phyloP scores from a whole-genome alignment of 2,329 filamentous ascomycete species.

The Verticillium klebahnii region DNA sequence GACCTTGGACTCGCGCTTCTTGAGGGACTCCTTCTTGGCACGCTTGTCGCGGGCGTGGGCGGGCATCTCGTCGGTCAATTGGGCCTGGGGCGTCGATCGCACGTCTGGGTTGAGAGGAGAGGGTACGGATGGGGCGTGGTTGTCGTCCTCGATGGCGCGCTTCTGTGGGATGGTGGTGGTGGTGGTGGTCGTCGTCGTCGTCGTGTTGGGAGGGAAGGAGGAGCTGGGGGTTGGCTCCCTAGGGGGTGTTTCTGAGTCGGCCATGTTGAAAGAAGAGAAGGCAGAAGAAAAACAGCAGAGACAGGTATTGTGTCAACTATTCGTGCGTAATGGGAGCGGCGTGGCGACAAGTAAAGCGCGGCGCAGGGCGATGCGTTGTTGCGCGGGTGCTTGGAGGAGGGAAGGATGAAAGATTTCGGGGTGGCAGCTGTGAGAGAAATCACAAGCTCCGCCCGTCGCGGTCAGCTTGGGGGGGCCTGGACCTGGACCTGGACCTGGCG shows the following conservation, averaged over 20 bases:
- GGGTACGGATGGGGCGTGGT: constrained; percentile 66
- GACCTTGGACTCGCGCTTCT: constrained; percentile 63
- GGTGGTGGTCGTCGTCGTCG: neutral
- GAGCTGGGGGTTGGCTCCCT: constrained; percentile 28
- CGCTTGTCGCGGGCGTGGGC: constrained; percentile 32
- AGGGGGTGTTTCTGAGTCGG: constrained; percentile 32
- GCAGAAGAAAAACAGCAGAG: neutral
- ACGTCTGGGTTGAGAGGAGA: constrained; percentile 71
- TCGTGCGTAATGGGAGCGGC: too few relatives aligned
- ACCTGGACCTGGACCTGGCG: neutral
- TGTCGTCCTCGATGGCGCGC: constrained; percentile 62
- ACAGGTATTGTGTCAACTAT: neutral
- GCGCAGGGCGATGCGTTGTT: neutral
- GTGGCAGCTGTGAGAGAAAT: neutral
- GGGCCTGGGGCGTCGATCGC: constrained; percentile 30
- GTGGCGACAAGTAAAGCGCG: neutral
- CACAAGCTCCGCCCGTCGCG: neutral
- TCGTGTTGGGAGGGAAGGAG: neutral
- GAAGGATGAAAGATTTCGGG: neutral
- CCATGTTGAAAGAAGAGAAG: constrained; percentile 20
- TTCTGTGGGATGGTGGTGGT: constrained; percentile 53
- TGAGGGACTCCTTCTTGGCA: constrained; percentile 61
- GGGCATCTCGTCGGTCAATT: constrained; percentile 24
- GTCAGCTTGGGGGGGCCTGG: neutral
- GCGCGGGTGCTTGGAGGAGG: neutral